phyloP scores from a whole-genome alignment of 1,284 basidiomycete genomes.

The Apiotrichum domesticum region DNA sequence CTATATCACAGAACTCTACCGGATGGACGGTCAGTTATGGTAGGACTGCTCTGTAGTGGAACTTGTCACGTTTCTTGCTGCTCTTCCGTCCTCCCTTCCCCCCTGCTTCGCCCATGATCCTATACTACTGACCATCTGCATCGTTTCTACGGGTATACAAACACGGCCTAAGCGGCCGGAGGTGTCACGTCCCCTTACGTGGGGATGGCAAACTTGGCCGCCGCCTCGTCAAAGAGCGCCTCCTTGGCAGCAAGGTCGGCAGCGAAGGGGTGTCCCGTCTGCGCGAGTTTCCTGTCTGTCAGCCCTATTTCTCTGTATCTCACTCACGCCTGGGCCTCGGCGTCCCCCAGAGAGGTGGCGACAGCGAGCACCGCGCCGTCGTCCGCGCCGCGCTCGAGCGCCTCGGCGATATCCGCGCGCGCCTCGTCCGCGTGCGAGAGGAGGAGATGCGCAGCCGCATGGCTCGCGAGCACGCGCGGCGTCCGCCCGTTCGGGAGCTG shows the following conservation, averaged over 20 bases:
- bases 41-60: too few species aligned
- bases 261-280: constrained; percentile 38
- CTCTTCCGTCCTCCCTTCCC: too few species aligned
- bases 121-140: not conserved
- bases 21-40: not conserved
- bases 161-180: too few species aligned
- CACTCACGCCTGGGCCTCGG: constrained; percentile 61
- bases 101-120: too few species aligned
- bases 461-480: constrained; percentile 66
- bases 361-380: constrained; percentile 69
- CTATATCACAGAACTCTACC: too few species aligned
- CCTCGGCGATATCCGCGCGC: constrained; percentile 75
- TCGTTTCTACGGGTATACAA: not conserved
- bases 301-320: not conserved
- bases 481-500: constrained; percentile 72
- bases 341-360: constrained; percentile 57
- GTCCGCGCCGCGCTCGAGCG: constrained; percentile 51
- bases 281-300: constrained; percentile 31
- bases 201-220: constrained; percentile 54
- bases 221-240: constrained; percentile 56
- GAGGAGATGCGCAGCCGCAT: constrained; percentile 75
- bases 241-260: constrained; percentile 38
- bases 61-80: not conserved
- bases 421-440: constrained; percentile 75
- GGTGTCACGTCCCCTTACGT: constrained; percentile 17